Conservation (phyloP, 1,284 basidiomycete species). For the Irpex sp. region DNA sequence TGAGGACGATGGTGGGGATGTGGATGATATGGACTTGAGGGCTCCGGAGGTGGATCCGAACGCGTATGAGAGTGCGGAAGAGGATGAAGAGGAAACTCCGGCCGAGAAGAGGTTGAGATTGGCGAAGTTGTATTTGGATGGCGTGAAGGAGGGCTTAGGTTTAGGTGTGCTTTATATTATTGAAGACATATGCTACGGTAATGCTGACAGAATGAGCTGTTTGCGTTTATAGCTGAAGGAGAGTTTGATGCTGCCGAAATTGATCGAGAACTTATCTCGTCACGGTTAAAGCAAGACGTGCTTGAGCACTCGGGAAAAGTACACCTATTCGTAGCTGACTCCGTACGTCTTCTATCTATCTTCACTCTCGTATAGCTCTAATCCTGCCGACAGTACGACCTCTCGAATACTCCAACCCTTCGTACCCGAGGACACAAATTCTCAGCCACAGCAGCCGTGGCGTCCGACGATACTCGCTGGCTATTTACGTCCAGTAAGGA, state of each 20-base stretch:
- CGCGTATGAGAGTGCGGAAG: slow-evolving; percentile 61
- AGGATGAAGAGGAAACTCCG: slow-evolving; percentile 87
- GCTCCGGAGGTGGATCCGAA: slow-evolving; percentile 53
- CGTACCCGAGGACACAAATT: slow-evolving; percentile 73
- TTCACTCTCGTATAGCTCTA: slow-evolving; percentile 1
- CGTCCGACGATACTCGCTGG: slow-evolving; percentile 62
- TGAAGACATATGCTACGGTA: not conserved
- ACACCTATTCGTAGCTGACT: slow-evolving; percentile 77
- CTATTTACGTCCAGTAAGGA: slow-evolving; percentile 87
- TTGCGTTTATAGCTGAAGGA: slow-evolving; percentile 54
- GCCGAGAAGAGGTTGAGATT: slow-evolving; percentile 91
- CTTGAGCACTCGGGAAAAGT: slow-evolving; percentile 81
- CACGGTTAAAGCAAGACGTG: slow-evolving; percentile 87
- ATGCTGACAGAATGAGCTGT: not conserved
- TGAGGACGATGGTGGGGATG: slow-evolving; percentile 43
- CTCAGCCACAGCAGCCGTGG: slow-evolving; percentile 74
- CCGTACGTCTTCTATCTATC: slow-evolving; percentile 38
- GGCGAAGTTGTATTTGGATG: slow-evolving; percentile 88
- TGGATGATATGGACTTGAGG: slow-evolving; percentile 80
- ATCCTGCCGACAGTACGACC: no score
- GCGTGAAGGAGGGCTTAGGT: slow-evolving; percentile 62
- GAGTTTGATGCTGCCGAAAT: slow-evolving; percentile 94
- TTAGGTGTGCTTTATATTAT: slow-evolving; percentile 49
- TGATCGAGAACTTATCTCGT: slow-evolving; percentile 88
- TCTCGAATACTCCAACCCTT: slow-evolving; percentile 43